phyloP scores from a whole-genome alignment of 371 early-diverging fungal species.

The Nematocida ausubeli region DNA sequence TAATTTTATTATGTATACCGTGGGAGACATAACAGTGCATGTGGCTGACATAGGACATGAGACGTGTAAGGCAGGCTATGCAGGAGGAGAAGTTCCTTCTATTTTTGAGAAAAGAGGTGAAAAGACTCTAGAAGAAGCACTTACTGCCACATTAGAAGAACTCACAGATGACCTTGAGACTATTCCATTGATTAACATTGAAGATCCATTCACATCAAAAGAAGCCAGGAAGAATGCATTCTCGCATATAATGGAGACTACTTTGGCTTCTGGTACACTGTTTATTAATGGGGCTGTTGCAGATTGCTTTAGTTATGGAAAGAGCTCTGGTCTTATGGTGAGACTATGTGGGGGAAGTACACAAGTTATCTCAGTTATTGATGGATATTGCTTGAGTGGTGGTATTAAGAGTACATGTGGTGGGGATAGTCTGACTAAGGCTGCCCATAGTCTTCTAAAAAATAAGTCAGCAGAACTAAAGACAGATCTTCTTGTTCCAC shows the following conservation, averaged over 20 bases:
- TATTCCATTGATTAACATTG: slow-evolving; percentile 47
- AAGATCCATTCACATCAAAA: slow-evolving; percentile 51
- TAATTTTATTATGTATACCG: slow-evolving; percentile 48
- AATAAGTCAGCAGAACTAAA: slow-evolving; percentile 5
- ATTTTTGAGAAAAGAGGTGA: slow-evolving; percentile 22
- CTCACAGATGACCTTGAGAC: slow-evolving; percentile 32
- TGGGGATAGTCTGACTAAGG: slow-evolving; percentile 23
- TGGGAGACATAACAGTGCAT: slow-evolving; percentile 39
- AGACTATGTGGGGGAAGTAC: slow-evolving; percentile 49
- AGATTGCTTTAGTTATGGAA: slow-evolving; percentile 61
- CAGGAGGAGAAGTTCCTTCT: slow-evolving; percentile 29
- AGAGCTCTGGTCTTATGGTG: slow-evolving; percentile 52
- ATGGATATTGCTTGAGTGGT: slow-evolving; percentile 50
- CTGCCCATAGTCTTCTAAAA: neutral
- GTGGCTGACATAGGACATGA: slow-evolving; percentile 58
- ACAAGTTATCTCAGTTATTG: slow-evolving; percentile 57
- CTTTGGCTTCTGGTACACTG: slow-evolving; percentile 44
- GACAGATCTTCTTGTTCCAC: slow-evolving; percentile 26
- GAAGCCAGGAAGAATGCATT: slow-evolving; percentile 38
- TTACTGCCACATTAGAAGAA: slow-evolving; percentile 25
- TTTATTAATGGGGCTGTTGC: slow-evolving; percentile 59
- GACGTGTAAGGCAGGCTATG: slow-evolving; percentile 58
- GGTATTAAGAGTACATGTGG: slow-evolving; percentile 50
- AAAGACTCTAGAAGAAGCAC: slow-evolving; percentile 19
- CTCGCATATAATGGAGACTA: slow-evolving; percentile 52